Percentiles rank a stretch among this genome's conserved stretches.
These are phyloP conservation scores for Oryza rufipogon DNA, from an alignment of 176 grass and related monocot species.

Conservation along the genomic window DNA sequence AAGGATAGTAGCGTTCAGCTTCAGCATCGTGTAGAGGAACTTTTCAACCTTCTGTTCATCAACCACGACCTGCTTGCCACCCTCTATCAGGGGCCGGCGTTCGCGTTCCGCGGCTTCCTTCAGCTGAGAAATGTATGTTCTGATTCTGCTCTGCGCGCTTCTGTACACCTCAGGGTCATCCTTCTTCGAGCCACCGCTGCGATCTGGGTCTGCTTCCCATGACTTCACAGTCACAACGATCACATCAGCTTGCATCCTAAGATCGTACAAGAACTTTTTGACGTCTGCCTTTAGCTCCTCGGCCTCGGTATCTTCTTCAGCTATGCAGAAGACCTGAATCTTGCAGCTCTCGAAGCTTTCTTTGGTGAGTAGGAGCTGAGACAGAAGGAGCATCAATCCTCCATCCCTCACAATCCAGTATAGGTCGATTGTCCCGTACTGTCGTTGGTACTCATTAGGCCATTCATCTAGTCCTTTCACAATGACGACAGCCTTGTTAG, in stretches of 20 bases:
- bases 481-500: slow-evolving; percentile 92
- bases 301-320: slow-evolving; percentile 85
- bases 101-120: slow-evolving; percentile 54
- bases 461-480: slow-evolving; percentile 97
- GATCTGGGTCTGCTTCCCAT: slow-evolving; percentile 44
- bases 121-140: slow-evolving; percentile 61
- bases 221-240: slow-evolving; percentile 87
- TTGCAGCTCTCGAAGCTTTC: slow-evolving; percentile 87
- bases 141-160: slow-evolving; percentile 62
- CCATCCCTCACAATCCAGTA: slow-evolving; percentile 97
- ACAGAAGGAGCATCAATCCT: slow-evolving; percentile 89
- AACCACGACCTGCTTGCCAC: slow-evolving; percentile 59
- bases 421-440: slow-evolving; percentile 84
- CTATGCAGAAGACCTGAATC: slow-evolving; percentile 97
- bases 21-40: slow-evolving; percentile 78
- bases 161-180: slow-evolving; percentile 73
- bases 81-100: slow-evolving; percentile 63
- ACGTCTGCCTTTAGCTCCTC: slow-evolving; percentile 84
- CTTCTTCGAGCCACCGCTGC: slow-evolving; percentile 43
- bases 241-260: slow-evolving; percentile 94
- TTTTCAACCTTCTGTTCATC: slow-evolving; percentile 86
- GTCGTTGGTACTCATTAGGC: slow-evolving; percentile 87
- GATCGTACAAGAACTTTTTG: slow-evolving; percentile 86
- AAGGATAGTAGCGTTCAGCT: slow-evolving; percentile 84
- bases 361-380: slow-evolving; percentile 89